Percentiles rank a stretch among this genome's conserved stretches.
Conservation (phyloP, 352 stramenopile genomes). For the Phytophthora sansomeana region DNA sequence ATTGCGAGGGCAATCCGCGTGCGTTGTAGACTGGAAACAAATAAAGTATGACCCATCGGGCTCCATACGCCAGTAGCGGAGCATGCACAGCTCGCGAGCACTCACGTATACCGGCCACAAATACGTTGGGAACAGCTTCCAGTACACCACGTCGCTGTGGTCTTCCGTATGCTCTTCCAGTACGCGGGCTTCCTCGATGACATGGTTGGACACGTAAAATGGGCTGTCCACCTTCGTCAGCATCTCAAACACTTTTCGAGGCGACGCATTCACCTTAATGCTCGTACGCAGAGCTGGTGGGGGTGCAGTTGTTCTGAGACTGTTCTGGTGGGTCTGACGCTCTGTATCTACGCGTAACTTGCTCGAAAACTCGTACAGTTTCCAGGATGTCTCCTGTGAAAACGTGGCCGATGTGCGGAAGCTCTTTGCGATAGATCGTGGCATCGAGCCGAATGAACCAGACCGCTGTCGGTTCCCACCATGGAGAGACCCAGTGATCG, state of each 20-base stretch:
- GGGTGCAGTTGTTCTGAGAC: slow-evolving; percentile 35
- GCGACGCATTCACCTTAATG: slow-evolving; percentile 70
- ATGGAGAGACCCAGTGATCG: slow-evolving; percentile 14
- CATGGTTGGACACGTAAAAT: slow-evolving; percentile 81
- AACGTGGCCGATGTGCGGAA: slow-evolving; percentile 83
- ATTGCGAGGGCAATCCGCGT: slow-evolving; percentile 54
- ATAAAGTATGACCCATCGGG: slow-evolving; percentile 85
- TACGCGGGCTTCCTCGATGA: slow-evolving; percentile 71
- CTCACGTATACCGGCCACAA: slow-evolving; percentile 78
- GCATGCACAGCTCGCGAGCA: slow-evolving; percentile 74
- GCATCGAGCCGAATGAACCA: slow-evolving; percentile 75
- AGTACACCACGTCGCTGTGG: slow-evolving; percentile 85
- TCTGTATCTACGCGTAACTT: slow-evolving; percentile 80
- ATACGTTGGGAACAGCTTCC: slow-evolving; percentile 71
- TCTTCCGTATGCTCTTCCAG: slow-evolving; percentile 71
- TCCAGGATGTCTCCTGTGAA: slow-evolving; percentile 80
- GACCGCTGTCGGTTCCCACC: slow-evolving; percentile 43
- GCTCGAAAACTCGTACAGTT: slow-evolving; percentile 77
- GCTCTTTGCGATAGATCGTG: slow-evolving; percentile 81
- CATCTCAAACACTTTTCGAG: slow-evolving; percentile 80
- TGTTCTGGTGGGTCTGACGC: slow-evolving; percentile 51
- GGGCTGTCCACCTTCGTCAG: slow-evolving; percentile 73
- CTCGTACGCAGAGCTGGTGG: slow-evolving; percentile 77
- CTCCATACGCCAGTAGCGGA: slow-evolving; percentile 88
- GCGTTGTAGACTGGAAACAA: slow-evolving; percentile 87